Evolutionary conservation across 1,284 basidiomycete genomes (phyloP).

Genomic region (Xerocomus tenax): DNA sequence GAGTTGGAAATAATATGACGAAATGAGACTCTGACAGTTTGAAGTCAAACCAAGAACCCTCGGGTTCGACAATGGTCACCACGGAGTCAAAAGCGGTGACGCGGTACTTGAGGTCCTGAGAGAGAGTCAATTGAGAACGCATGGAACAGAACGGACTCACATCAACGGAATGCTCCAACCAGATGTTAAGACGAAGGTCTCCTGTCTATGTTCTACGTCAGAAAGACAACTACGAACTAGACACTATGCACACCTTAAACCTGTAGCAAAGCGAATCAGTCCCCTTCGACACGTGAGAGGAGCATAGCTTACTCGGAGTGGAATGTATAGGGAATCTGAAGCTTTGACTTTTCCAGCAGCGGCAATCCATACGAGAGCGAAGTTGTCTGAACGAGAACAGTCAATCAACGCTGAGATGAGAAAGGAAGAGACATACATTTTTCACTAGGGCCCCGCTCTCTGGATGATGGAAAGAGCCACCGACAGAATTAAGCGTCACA

Average conservation of each 20-base stretch:
- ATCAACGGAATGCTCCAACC: constrained; percentile 64
- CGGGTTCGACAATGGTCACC: constrained; percentile 76
- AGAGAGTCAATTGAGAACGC: neutral
- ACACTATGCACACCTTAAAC: constrained; percentile 46
- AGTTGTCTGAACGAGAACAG: constrained; percentile 44
- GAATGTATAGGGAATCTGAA: constrained; percentile 69
- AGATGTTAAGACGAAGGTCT: constrained; percentile 70
- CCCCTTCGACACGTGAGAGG: neutral
- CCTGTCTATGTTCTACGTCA: constrained; percentile 46
- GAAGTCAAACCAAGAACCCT: constrained; percentile 70
- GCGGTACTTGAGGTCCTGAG: constrained; percentile 49
- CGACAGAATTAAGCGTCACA: constrained; percentile 62
- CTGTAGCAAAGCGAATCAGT: constrained; percentile 32
- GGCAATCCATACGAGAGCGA: constrained; percentile 52
- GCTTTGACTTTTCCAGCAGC: constrained; percentile 55
- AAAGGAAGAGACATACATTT: constrained; percentile 48
- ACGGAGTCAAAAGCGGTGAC: constrained; percentile 72
- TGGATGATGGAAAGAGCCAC: constrained; percentile 66
- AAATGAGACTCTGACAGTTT: constrained; percentile 51
- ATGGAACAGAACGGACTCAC: constrained; percentile 35
- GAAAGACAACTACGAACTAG: neutral
- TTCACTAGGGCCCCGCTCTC: constrained; percentile 61
- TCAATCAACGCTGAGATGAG: neutral
- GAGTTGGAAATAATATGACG: constrained; percentile 1
- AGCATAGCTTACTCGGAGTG: constrained; percentile 68